phyloP scores from a whole-genome alignment of 176 grass and related monocot genomes.

The Musa schizocarpa region DNA sequence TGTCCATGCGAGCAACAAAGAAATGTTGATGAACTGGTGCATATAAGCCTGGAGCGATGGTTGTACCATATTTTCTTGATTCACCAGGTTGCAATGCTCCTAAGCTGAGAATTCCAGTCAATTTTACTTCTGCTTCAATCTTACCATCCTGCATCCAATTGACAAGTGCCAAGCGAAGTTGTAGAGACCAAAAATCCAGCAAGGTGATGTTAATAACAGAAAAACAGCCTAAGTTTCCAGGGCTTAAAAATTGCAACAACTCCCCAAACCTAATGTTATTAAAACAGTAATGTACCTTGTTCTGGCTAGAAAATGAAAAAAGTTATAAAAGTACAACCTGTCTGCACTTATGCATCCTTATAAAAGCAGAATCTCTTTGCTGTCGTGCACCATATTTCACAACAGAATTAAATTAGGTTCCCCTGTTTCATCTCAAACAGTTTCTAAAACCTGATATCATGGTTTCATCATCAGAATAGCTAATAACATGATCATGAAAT shows the following conservation, averaged over 20 bases:
- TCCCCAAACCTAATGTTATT: not conserved
- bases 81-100: conserved; percentile 93
- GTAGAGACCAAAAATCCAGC: not conserved
- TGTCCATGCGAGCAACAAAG: conserved; percentile 99
- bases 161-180: not conserved
- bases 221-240: not conserved
- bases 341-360: too few species aligned
- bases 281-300: not conserved
- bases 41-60: conserved; percentile 96
- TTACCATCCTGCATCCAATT: conserved; percentile 71
- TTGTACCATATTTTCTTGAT: conserved; percentile 95
- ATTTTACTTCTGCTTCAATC: conserved; percentile 98
- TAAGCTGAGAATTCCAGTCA: conserved; percentile 97
- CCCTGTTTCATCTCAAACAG: too few species aligned
- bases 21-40: conserved; percentile 99
- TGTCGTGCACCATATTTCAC: too few species aligned
- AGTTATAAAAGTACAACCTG: too few species aligned
- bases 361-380: too few species aligned
- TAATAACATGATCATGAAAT: too few species aligned
- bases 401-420: too few species aligned
- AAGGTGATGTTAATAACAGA: not conserved
- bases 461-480: too few species aligned
- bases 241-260: not conserved
- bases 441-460: too few species aligned
- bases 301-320: too few species aligned